Conservation (phyloP, 2,329 filamentous ascomycete genomes). For the Teratosphaeria pseudoeucalypti region DNA sequence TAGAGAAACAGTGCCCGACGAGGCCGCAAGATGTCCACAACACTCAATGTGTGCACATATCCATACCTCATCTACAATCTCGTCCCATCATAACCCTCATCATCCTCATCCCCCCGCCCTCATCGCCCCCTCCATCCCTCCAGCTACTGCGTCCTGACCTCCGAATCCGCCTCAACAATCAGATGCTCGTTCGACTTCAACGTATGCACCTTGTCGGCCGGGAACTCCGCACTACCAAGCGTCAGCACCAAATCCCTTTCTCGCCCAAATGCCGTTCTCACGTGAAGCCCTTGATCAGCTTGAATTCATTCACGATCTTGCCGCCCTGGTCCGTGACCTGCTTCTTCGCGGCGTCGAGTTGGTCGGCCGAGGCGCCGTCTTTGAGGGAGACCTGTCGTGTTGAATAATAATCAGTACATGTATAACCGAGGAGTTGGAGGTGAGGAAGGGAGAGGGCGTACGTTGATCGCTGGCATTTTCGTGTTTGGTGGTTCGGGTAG, state of each 20-base stretch:
- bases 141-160: conserved; percentile 57
- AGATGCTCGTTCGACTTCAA: conserved; percentile 62
- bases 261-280: conserved; percentile 33
- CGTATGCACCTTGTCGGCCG: conserved; percentile 53
- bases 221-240: conserved; percentile 57
- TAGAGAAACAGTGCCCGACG: background rate
- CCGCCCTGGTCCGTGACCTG: conserved; percentile 65
- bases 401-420: background rate
- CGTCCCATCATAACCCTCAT: background rate
- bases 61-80: background rate
- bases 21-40: background rate
- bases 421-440: background rate
- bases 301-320: conserved; percentile 74
- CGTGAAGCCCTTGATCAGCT: conserved; percentile 86
- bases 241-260: background rate
- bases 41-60: background rate
- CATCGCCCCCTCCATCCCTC: background rate
- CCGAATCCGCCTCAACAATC: conserved; percentile 65
- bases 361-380: conserved; percentile 51
- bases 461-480: conserved; percentile 22
- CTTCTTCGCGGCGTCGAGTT: conserved; percentile 67
- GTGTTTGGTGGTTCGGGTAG: background rate
- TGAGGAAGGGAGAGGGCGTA: conserved; percentile 4
- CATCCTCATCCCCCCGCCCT: background rate
- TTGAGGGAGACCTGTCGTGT: conserved; percentile 66